These are phyloP conservation scores for Nidularia pulvinata DNA, from an alignment of 768 basidiomycete genomes.

Conservation along the genomic window DNA sequence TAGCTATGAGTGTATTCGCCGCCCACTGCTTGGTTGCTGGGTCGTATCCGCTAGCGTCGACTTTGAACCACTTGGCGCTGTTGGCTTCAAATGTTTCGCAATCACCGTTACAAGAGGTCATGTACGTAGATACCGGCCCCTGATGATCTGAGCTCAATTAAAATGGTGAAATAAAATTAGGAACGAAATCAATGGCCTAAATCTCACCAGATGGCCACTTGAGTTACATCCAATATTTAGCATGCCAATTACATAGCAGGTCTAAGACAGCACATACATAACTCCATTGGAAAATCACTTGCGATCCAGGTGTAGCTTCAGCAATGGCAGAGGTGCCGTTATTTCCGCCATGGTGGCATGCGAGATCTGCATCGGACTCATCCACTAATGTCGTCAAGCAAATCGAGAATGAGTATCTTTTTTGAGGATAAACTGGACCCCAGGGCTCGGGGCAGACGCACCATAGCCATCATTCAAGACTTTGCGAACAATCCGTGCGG, in stretches of 20 bases:
- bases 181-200: neutral
- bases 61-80: constrained; percentile 45
- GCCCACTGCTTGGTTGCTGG: constrained; percentile 35
- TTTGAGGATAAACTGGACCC: neutral
- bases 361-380: constrained; percentile 30
- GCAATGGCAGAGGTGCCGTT: constrained; percentile 31
- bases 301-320: constrained; percentile 35
- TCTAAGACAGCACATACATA: constrained; percentile 26
- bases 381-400: constrained; percentile 10
- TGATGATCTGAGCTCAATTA: constrained; percentile 33
- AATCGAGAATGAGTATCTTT: neutral
- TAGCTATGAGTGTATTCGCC: constrained; percentile 35
- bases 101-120: constrained; percentile 46
- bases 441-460: constrained; percentile 3
- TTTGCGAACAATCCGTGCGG: constrained; percentile 29
- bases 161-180: neutral
- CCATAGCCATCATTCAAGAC: constrained; percentile 30
- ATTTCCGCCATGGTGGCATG: constrained; percentile 42
- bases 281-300: constrained; percentile 40
- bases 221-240: no score
- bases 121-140: constrained; percentile 51
- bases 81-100: constrained; percentile 36
- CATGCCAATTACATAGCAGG: no score
- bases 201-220: no score
- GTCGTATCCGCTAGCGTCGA: constrained; percentile 44